phyloP scores from a whole-genome alignment of 2,329 filamentous ascomycete species.

The Colletotrichum camelliae region DNA sequence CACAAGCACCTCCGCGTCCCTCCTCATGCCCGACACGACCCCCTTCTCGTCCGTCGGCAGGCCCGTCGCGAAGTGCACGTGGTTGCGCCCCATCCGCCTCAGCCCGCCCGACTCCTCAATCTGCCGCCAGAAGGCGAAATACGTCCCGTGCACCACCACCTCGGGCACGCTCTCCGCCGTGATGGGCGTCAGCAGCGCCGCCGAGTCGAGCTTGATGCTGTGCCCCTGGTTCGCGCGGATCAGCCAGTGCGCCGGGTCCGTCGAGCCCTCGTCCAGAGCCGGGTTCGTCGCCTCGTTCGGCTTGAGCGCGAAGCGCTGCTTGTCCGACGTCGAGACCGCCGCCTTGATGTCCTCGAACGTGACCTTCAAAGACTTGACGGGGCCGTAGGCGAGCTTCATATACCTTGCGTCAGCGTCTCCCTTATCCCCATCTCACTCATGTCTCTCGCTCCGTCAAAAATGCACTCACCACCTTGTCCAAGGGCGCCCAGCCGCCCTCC shows the following conservation, averaged over 20 bases:
- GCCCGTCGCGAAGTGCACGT: constrained; percentile 88
- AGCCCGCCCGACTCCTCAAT: constrained; percentile 83
- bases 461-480: constrained; percentile 63
- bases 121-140: constrained; percentile 76
- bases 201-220: constrained; percentile 77
- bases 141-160: constrained; percentile 86
- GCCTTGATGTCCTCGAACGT: constrained; percentile 75
- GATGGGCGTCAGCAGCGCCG: constrained; percentile 73
- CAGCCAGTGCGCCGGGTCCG: constrained; percentile 71
- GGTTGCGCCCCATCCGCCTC: constrained; percentile 80
- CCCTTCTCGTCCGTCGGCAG: constrained; percentile 55
- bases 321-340: constrained; percentile 78
- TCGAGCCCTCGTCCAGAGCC: constrained; percentile 31
- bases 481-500: constrained; percentile 61
- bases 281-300: constrained; percentile 44
- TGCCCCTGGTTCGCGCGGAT: constrained; percentile 98
- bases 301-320: constrained; percentile 87
- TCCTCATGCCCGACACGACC: constrained; percentile 83
- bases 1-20: constrained; percentile 77
- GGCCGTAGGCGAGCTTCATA: constrained; percentile 56
- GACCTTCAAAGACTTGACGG: constrained; percentile 72
- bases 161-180: constrained; percentile 67
- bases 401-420: background rate
- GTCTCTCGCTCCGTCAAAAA: background rate
- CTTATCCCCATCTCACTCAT: background rate